Evolutionary conservation across 2,329 filamentous ascomycete species (phyloP), one percentile per base, ranked within the genome.

Genomic region (Penicillium sumatraense): DNA sequence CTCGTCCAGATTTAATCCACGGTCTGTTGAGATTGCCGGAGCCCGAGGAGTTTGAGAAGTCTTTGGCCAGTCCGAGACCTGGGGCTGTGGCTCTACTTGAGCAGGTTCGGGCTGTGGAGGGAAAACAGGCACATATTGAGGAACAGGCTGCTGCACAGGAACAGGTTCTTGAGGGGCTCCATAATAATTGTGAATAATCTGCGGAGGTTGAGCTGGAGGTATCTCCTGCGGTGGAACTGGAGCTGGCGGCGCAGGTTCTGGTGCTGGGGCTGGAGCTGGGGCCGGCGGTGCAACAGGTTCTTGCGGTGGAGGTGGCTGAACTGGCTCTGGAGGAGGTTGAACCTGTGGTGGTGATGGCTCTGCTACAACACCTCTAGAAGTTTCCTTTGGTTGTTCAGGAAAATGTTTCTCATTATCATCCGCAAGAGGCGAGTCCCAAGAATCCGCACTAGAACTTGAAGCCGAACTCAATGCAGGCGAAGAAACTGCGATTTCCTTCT

Each of bases 61-160:
- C 14, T 13, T 16, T 27, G 48, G 35, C 20, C 24, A 21, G 21
- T 41, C 42, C 11, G 23, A 13, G 20, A 33, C 13, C 8, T 45
- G 51, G 3, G n/a, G 16, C 11, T 51, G 48, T 1, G 18, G 13
- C 13, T 55, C 49, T 5, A 10, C 18, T 23, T 23, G 20, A 26
- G 35, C n/a, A 27, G 29, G 0, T 31, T 31, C 11, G 2, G 29
- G 29, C 2, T 76, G 78, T 0, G 85, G 81, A 6, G 87, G 83
- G 46, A 86, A 81, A 3, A 88, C 78, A 2, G 84, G 83, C 51
- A 79, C 79, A 64, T 86, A 87, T 45, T 82, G 67, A 45, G 68
- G 65, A 1, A 66, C 54, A 18, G 56, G 68, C 29, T 64, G 64
- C 57, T 87, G 86, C 1, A 84, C 82, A 0, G 85, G 83, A 78